These are phyloP conservation scores for Parietichytrium sp. DNA, from an alignment of 108 stramenopile species.

Conservation along the genomic window DNA sequence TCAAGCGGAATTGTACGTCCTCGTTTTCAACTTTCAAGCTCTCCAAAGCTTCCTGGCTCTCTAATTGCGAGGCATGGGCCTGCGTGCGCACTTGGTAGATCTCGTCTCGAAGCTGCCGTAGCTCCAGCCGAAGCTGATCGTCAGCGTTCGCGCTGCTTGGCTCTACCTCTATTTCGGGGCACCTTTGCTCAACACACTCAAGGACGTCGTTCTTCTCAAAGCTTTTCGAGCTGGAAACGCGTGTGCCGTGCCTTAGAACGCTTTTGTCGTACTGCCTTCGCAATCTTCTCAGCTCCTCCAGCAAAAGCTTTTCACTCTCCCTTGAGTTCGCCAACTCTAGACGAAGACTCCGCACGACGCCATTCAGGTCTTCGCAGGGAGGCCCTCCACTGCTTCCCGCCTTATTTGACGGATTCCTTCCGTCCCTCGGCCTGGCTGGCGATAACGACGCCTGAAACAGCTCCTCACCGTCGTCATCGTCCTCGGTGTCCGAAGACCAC, in stretches of 20 bases:
- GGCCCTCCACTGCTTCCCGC: not conserved
- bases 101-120: not conserved
- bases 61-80: too few species aligned
- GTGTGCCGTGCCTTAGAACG: too few species aligned
- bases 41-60: not conserved
- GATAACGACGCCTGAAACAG: not conserved
- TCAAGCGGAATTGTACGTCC: not conserved
- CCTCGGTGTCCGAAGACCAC: slow-evolving; percentile 19
- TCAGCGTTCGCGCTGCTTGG: not conserved
- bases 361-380: not conserved
- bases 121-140: not conserved
- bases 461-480: not conserved
- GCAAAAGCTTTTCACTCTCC: not conserved
- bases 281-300: slow-evolving; percentile 16
- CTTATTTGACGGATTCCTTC: not conserved
- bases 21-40: not conserved
- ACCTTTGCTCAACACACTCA: too few species aligned
- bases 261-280: not conserved
- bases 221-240: not conserved
- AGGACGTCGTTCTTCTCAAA: not conserved
- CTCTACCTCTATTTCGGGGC: not conserved
- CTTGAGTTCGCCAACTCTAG: not conserved
- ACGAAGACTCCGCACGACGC: not conserved
- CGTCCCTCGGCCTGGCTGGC: not conserved
- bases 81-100: too few species aligned